phyloP scores from a whole-genome alignment of 2,329 filamentous ascomycete species.

The Zarea fungicola region DNA sequence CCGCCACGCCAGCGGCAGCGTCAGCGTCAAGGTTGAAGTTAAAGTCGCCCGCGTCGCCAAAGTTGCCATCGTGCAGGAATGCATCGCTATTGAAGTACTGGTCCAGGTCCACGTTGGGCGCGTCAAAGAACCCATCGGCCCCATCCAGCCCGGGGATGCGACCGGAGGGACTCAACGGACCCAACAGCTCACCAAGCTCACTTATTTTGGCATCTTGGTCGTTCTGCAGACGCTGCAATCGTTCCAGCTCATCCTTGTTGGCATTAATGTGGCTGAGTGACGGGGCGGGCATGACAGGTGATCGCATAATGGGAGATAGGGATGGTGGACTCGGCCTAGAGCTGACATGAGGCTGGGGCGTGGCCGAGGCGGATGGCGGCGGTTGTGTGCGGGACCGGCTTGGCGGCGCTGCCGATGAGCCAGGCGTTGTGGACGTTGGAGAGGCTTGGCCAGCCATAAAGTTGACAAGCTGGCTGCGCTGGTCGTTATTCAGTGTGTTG shows the following conservation, averaged over 20 bases:
- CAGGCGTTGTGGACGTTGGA: constrained; percentile 17
- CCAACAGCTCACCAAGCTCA: constrained; percentile 66
- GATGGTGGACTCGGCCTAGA: constrained; percentile 28
- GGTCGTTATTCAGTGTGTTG: constrained; percentile 50
- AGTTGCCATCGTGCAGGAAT: constrained; percentile 33
- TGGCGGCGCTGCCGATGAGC: constrained; percentile 16
- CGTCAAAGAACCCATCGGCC: constrained; percentile 30
- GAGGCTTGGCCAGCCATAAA: constrained; percentile 49
- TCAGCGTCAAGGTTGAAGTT: constrained; percentile 44
- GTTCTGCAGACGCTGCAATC: constrained; percentile 70
- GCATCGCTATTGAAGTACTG: constrained; percentile 45
- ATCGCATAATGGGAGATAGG: constrained; percentile 46
- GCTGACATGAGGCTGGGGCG: constrained; percentile 17
- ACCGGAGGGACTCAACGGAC: constrained; percentile 75
- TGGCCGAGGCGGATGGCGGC: constrained; percentile 16
- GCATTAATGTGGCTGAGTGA: constrained; percentile 59
- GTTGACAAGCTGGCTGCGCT: constrained; percentile 53
- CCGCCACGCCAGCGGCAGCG: constrained; percentile 18
- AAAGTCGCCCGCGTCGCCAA: constrained; percentile 43
- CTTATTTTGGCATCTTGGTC: constrained; percentile 75
- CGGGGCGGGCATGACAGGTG: constrained; percentile 37
- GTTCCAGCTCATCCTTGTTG: constrained; percentile 71
- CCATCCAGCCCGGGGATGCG: constrained; percentile 64
- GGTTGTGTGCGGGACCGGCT: constrained; percentile 16
- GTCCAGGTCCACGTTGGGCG: constrained; percentile 42